Evolutionary conservation across 441 rosid genomes (phyloP), one percentile per base, ranked within the genome.

Genomic region (Pelargonium citronellum): DNA sequence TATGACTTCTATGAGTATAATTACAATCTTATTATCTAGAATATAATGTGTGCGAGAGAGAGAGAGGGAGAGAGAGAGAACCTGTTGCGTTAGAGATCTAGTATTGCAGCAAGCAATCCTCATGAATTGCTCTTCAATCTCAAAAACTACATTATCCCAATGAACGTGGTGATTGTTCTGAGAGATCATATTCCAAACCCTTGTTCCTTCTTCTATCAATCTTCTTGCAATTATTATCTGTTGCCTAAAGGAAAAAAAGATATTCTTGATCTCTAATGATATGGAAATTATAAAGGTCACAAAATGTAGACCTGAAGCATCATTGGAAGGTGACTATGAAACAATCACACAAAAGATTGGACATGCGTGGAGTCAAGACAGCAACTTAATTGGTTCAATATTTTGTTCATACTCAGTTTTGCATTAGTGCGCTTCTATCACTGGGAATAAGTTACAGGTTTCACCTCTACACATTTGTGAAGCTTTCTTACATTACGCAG

Each of bases 201-300:
- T 86, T 63, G 89, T 87, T 77, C 98, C 98, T 77, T 92, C 95
- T 62, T 80, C 89, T 75, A 92, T 92, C 87, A 92, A 73, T 69
- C 82, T 79, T 81, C 82, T 92, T 58, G 89, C 87, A 72, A 85
- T 80, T 65, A 78, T 79, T 77, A 92, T 86, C 77, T 89, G 96
- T 77, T 69, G 80, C 79, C 98, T 92, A 82, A 66, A 75, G 62
- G 44, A 47, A 60, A 66, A 66, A 66, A 11, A 37, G 69, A 6
- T 12, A 43, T 20, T 4, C 13, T 27, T 46, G 70, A 22, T 64
- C 20, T 15, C 67, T 43, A 67, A 27, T 2, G 37, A 68, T 12
- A 12, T 4, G 39, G 20, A 34, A 41, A 19, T 64, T 47, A 19
- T 13, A 69, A 39, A 60, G 64, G 27, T n/a, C 74, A 20, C 2